Evolutionary conservation across 257 asterid genomes (phyloP), one percentile per base, ranked within the genome.

Genomic region (Handroanthus guayacan): DNA sequence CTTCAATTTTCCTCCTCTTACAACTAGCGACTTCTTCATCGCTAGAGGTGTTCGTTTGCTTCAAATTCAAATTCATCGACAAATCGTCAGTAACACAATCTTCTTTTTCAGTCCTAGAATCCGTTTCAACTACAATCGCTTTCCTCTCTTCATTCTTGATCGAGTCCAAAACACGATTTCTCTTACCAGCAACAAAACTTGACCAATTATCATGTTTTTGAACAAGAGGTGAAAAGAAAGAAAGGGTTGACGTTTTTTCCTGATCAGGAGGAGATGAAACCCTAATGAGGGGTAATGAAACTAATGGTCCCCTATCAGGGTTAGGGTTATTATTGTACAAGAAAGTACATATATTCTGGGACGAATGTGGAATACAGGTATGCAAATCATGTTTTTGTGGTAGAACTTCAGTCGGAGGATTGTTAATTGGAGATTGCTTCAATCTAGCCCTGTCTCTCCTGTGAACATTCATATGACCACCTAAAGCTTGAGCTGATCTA

Each of bases 381-480:
- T 69, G 79, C 31, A 81, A 41, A 78, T 64, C 78, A 57, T 71
- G 80, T 57, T 69, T 38, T 36, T 66, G 85, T 69, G 81, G 83
- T 77, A 80, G 79, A 81, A 44, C 72, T 14, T 82, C 78, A 43
- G 36, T 3, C 13, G 82, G 82, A 69, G 83, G 77, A 65, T 81
- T 25, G 31, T 25, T 77, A 54, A 14, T 63, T 1, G 92, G 83
- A 62, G 88, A 83, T 14, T 88, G 95, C 79, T 94, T 94, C 86
- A 94, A 63, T 72, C 97, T 83, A 14, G 99, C 99, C 83, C 99
- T 90, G 71, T 94, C 98, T 50, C 97, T 81, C 31, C 98, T 79
- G 64, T 94, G 98, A 62, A 94, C 97, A 78, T 94, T 94, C 98
- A 94, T 94, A 51, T 94, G 98, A 14, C 98, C 98, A 0, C 98